These are phyloP conservation scores for Cytidiella melzeri DNA, from an alignment of 768 basidiomycete species.

Conservation along the genomic window DNA sequence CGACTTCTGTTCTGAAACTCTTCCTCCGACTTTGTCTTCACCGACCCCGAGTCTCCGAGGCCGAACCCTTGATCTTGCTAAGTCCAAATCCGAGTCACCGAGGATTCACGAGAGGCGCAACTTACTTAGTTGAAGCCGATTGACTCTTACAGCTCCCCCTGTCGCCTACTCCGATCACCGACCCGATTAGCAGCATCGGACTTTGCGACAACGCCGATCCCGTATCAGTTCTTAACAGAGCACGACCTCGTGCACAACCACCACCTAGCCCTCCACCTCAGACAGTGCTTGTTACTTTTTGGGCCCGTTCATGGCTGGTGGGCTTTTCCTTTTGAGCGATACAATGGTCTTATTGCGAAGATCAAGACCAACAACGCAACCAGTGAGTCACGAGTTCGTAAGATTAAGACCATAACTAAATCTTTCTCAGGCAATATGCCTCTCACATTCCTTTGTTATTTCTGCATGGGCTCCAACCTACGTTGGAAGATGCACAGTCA, in stretches of 20 bases:
- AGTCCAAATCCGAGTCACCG: too few species aligned
- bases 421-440: not conserved
- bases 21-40: too few species aligned
- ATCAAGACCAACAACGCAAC: slow-evolving; percentile 20
- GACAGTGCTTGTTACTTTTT: slow-evolving; percentile 19
- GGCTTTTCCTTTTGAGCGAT: slow-evolving; percentile 26
- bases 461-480: not conserved
- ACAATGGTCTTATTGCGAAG: slow-evolving; percentile 22
- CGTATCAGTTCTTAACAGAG: too few species aligned
- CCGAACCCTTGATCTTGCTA: too few species aligned
- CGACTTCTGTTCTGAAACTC: too few species aligned
- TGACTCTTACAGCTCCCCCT: too few species aligned
- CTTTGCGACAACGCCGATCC: too few species aligned
- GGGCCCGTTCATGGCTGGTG: slow-evolving; percentile 14
- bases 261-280: slow-evolving; percentile 35
- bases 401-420: not conserved
- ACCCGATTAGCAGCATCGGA: too few species aligned
- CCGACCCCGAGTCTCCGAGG: too few species aligned
- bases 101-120: too few species aligned
- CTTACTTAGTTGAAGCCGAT: too few species aligned
- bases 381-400: slow-evolving; percentile 10
- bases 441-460: not conserved
- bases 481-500: not conserved
- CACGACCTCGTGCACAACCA: slow-evolving; percentile 29
- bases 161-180: too few species aligned